Conservation (phyloP, 768 basidiomycete species). For the Lentinula guzmanii region DNA sequence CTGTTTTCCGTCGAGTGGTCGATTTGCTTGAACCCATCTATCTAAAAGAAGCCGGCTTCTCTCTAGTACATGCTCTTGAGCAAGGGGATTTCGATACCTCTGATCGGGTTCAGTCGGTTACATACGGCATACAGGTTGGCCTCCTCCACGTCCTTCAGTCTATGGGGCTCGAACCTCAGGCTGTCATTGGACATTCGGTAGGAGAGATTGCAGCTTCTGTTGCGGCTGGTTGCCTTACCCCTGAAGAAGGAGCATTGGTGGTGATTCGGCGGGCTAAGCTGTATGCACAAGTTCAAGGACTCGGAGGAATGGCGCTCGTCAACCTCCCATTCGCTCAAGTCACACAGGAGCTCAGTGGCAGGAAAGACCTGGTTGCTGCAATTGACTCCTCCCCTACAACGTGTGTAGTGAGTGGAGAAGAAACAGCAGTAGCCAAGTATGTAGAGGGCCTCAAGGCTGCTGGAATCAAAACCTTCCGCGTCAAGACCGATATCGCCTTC, state of each 20-base stretch:
- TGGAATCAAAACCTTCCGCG: neutral
- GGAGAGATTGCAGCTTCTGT: constrained; percentile 3
- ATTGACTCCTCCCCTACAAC: neutral
- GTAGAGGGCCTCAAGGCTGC: neutral
- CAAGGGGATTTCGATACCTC: neutral
- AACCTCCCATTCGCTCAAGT: neutral
- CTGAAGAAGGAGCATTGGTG: neutral
- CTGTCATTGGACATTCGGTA: neutral
- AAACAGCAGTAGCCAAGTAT: neutral
- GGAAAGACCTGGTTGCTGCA: neutral
- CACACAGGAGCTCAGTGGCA: neutral
- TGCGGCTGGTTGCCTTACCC: neutral
- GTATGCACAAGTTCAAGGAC: neutral
- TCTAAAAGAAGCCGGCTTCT: neutral
- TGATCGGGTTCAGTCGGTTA: neutral
- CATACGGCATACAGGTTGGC: neutral
- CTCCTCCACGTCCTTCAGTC: neutral
- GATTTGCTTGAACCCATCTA: neutral
- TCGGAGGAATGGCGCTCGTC: neutral
- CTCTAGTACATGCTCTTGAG: neutral
- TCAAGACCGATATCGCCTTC: neutral
- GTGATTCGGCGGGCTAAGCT: neutral
- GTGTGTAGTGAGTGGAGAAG: neutral
- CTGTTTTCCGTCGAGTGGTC: neutral
- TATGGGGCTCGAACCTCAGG: neutral